Percentiles rank a stretch among this genome's conserved stretches.
phyloP scores from a whole-genome alignment of 441 rosid genomes.

The Gossypium lobatum region DNA sequence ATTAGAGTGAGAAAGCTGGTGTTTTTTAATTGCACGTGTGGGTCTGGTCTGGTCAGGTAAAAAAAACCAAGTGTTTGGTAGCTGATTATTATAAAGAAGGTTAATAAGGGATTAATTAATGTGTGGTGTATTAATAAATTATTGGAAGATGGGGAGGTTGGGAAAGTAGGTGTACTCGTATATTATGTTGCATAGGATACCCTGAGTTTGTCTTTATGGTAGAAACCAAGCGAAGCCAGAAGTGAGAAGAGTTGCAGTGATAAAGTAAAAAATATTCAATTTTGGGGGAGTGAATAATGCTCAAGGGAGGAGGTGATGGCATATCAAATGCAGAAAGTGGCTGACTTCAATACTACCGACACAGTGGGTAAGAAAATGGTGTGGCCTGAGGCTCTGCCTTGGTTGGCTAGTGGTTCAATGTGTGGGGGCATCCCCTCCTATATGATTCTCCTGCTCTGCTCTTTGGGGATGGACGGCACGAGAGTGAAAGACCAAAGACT shows the following conservation, averaged over 20 bases:
- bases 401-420: too few species aligned
- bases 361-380: neutral
- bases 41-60: neutral
- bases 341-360: neutral
- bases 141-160: slow-evolving; percentile 5
- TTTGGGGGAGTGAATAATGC: neutral
- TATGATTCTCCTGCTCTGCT: too few species aligned
- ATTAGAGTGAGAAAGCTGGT: neutral
- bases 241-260: neutral
- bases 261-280: neutral
- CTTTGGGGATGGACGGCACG: too few species aligned
- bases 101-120: neutral
- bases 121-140: neutral
- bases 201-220: neutral
- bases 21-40: slow-evolving; percentile 11
- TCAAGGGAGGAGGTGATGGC: too few species aligned
- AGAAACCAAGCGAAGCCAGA: neutral
- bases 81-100: neutral
- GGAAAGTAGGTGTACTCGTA: neutral
- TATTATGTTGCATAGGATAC: slow-evolving; percentile 14
- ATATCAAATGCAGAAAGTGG: neutral
- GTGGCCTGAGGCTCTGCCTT: too few species aligned
- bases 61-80: neutral
- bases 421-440: too few species aligned
- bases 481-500: too few species aligned